Evolutionary conservation across 306 rosid species (phyloP).

Genomic region (Vigna mungo): DNA sequence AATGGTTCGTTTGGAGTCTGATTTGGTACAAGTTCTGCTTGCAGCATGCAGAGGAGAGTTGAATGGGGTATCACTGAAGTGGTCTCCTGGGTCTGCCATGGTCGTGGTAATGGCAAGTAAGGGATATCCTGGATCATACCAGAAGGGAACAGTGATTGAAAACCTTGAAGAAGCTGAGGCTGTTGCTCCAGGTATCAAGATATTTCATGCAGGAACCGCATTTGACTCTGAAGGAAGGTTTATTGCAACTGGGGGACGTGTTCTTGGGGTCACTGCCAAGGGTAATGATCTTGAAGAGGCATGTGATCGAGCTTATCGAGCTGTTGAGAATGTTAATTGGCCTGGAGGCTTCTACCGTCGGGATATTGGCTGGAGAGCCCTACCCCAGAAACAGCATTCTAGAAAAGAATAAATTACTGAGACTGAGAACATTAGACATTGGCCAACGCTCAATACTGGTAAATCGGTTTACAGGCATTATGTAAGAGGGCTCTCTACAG

Average conservation of each 20-base stretch:
- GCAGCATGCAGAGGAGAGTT: slow-evolving; percentile 95
- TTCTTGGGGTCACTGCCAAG: slow-evolving; percentile 89
- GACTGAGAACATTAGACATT: background rate
- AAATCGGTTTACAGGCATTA: slow-evolving; percentile 3
- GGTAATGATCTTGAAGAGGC: slow-evolving; percentile 91
- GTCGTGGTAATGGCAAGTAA: slow-evolving; percentile 98
- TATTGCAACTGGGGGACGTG: slow-evolving; percentile 90
- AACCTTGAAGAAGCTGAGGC: slow-evolving; percentile 84
- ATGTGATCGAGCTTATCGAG: slow-evolving; percentile 70
- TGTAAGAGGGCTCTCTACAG: too few relatives aligned
- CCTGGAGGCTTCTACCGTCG: slow-evolving; percentile 84
- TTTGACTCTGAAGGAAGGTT: slow-evolving; percentile 71
- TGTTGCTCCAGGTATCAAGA: slow-evolving; percentile 72
- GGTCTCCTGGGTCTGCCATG: slow-evolving; percentile 96
- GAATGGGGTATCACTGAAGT: slow-evolving; percentile 71
- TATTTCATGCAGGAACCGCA: slow-evolving; percentile 96
- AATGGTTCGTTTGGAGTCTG: slow-evolving; percentile 93
- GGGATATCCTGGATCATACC: slow-evolving; percentile 87
- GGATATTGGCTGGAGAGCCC: slow-evolving; percentile 99
- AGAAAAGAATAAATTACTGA: slow-evolving; percentile 47
- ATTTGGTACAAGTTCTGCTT: slow-evolving; percentile 84
- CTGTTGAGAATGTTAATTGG: slow-evolving; percentile 78
- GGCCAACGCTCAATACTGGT: slow-evolving; percentile 4
- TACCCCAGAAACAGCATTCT: slow-evolving; percentile 59
- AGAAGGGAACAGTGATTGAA: slow-evolving; percentile 82